These are phyloP conservation scores for Blastobotrys capitulatus DNA, from an alignment of 1,139 yeast genomes.

Conservation along the genomic window DNA sequence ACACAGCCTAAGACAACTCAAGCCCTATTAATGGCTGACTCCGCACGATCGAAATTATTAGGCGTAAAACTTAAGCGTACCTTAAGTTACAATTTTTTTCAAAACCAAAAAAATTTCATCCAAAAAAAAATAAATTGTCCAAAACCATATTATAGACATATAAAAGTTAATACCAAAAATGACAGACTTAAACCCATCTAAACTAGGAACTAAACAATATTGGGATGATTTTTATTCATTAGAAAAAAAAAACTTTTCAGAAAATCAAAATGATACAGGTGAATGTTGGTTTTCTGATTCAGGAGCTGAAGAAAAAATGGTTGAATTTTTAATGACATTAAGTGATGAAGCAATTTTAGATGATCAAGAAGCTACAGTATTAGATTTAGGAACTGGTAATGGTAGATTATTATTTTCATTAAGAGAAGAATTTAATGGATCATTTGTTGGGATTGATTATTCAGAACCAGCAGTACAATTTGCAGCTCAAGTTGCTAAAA, in stretches of 20 bases:
- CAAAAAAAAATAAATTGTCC: too few species aligned
- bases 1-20: too few species aligned
- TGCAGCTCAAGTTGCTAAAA: conserved; percentile 52
- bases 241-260: conserved; percentile 64
- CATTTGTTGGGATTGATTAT: conserved; percentile 75
- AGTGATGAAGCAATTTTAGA: conserved; percentile 27
- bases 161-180: too few species aligned
- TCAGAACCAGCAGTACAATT: conserved; percentile 72
- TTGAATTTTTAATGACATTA: conserved; percentile 52
- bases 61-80: too few species aligned
- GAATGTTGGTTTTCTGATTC: conserved; percentile 96
- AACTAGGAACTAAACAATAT: conserved; percentile 27
- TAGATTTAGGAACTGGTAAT: conserved; percentile 94
- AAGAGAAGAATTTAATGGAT: conserved; percentile 46
- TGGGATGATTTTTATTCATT: conserved; percentile 84
- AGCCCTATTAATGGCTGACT: too few species aligned
- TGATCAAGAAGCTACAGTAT: conserved; percentile 36
- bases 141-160: too few species aligned
- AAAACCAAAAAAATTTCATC: too few species aligned
- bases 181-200: conserved; percentile 22
- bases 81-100: too few species aligned
- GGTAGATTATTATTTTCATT: conserved; percentile 80
- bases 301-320: conserved; percentile 80
- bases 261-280: conserved; percentile 79
- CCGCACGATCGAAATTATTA: too few species aligned